phyloP scores from a whole-genome alignment of 495 filamentous ascomycete species.

The Penicillium turbatum region DNA sequence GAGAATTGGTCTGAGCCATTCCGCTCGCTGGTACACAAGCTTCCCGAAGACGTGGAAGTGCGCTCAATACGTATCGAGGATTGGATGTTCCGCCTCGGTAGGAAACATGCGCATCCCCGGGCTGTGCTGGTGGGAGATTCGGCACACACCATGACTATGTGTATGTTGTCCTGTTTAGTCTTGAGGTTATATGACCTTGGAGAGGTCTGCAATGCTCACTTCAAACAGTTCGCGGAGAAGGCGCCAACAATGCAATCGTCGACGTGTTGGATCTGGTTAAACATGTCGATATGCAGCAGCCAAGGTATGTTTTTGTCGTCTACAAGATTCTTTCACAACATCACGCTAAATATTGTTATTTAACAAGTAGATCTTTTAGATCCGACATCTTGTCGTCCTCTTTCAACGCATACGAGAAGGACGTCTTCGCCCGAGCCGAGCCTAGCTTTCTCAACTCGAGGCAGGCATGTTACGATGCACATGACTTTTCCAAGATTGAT shows the following conservation, averaged over 20 bases:
- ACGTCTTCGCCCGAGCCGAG: slow-evolving; percentile 45
- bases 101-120: slow-evolving; percentile 30
- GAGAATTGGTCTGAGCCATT: slow-evolving; percentile 55
- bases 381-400: slow-evolving; percentile 19
- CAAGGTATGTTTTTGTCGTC: neutral
- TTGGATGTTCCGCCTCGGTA: slow-evolving; percentile 41
- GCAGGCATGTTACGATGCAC: slow-evolving; percentile 60
- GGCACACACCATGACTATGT: slow-evolving; percentile 57
- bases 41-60: slow-evolving; percentile 46
- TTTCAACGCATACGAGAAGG: slow-evolving; percentile 47
- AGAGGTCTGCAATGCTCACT: neutral
- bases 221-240: slow-evolving; percentile 49
- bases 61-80: slow-evolving; percentile 53
- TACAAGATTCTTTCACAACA: neutral
- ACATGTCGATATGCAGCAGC: slow-evolving; percentile 14
- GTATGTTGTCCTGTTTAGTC: slow-evolving; percentile 27
- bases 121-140: slow-evolving; percentile 50
- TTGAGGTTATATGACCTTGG: neutral
- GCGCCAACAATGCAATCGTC: slow-evolving; percentile 54
- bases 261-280: slow-evolving; percentile 44
- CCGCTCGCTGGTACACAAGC: slow-evolving; percentile 36
- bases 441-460: slow-evolving; percentile 53
- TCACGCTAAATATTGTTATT: neutral
- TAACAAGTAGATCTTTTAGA: slow-evolving; percentile 9
- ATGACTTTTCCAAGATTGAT: slow-evolving; percentile 47